Conservation (phyloP, 192 early-diverging fungal species). For the Coemansia sp. region DNA sequence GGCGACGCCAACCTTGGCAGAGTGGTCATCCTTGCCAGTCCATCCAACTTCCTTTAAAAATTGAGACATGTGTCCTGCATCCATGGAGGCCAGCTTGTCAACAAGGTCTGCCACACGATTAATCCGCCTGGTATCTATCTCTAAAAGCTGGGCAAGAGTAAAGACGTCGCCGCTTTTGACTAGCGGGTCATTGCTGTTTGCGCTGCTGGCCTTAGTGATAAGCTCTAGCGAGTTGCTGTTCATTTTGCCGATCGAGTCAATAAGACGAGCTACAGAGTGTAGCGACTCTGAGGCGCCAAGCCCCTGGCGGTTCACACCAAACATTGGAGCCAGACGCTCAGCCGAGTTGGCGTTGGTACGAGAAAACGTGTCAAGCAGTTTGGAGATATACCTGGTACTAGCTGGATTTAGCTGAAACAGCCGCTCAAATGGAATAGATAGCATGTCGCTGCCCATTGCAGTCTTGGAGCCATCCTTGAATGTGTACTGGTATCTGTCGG, state of each 20-base stretch:
- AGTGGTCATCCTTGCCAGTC: not conserved
- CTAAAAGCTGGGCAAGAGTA: slow-evolving; percentile 10
- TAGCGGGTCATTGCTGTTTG: slow-evolving; percentile 8
- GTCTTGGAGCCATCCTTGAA: not conserved
- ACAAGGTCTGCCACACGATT: slow-evolving; percentile 11
- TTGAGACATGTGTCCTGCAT: not conserved
- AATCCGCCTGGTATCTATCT: slow-evolving; percentile 15
- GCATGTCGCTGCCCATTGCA: slow-evolving; percentile 1
- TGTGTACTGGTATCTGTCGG: slow-evolving; percentile 10
- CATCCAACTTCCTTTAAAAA: slow-evolving; percentile 32
- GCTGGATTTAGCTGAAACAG: slow-evolving; percentile 22
- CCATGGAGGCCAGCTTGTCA: slow-evolving; percentile 6
- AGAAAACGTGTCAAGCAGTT: slow-evolving; percentile 14
- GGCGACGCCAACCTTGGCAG: not conserved
- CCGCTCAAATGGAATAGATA: slow-evolving; percentile 32
- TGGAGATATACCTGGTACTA: slow-evolving; percentile 28
- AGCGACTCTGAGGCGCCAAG: slow-evolving; percentile 1
- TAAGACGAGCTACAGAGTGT: slow-evolving; percentile 6
- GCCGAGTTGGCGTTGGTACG: not conserved
- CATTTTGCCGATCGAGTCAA: slow-evolving; percentile 16
- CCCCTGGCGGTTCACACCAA: slow-evolving; percentile 19
- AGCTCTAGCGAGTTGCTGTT: not conserved
- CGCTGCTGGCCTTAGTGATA: slow-evolving; percentile 8
- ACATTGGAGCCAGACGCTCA: slow-evolving; percentile 20
- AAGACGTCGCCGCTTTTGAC: slow-evolving; percentile 14